Evolutionary conservation across 208 protist species (phyloP), one percentile per base, ranked within the genome.

Genomic region (Acanthamoeba quina): DNA sequence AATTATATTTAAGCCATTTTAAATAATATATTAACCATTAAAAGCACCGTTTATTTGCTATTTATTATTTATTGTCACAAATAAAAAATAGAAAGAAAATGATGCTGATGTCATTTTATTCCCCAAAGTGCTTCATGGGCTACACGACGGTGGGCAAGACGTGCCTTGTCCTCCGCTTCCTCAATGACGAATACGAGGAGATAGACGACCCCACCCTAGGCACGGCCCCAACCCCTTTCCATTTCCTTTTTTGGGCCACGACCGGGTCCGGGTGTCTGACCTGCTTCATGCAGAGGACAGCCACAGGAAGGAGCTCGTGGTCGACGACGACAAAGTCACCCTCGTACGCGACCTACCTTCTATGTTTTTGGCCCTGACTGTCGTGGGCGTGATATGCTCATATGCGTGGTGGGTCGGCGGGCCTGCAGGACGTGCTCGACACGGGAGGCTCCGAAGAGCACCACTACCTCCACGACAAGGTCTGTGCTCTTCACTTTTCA

Each of bases 161-260:
- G 17, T 76, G 85, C 60, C 60, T 91, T 26, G 62, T 91, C 29
- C 85, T 91, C 5, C 85, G 85, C 24, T 91, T 76, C 60, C 85
- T 91, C 58, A 70, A 91, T 52, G 85, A 74, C 85, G 60, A 91
- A 31, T 91, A 76, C 41, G 85, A 91, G 15, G 85, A 91, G 66
- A 76, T 91, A 44, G 85, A 91, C 62, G 85, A 91, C 85, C 85
- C 85, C 11, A 91, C 85, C 15, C 62, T 91, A 0, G 85, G 85
- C 26, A 76, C 44, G 11, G 17, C 64, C 41, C 17, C 72, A 37
- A n/a, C 37, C 13, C 0, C 72, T 19, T 41, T 41, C 2, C 37
- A 11, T 88, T 52, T 34, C 78, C 19, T 62, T 60, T 58, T 37
- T 58, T 34, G 15, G 37, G 24, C n/a, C 47, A 21, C 15, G 10